Base-by-base conservation (phyloP, 2,329 filamentous ascomycete species). In the Didymella sp. region DNA sequence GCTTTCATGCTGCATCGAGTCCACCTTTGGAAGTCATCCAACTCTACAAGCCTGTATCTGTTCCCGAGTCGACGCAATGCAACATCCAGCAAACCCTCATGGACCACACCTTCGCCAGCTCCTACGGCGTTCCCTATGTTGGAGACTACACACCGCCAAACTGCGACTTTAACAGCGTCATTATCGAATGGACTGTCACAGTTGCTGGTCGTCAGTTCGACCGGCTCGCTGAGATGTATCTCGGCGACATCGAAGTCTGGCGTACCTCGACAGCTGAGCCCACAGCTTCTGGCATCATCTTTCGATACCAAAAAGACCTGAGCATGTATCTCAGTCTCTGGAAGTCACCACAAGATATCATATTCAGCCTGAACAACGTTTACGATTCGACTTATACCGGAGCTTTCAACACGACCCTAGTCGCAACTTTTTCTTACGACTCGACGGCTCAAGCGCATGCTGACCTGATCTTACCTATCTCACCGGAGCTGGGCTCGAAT, bases 91-190 rank as follows among this genome's bases (percentile, higher is more conserved):
- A 51, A 17, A 51, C 40, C 4, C 24, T 51, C 2, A 51, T 51
- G 49, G 30, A 45, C 13, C 30, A 51, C 17, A 51, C 49, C 1
- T 51, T 51, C 24, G 49, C 49, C 22, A 45, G 49, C 22, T 51
- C 49, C 30, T 51, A 51, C 8, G 49, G 49, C 40, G 49, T 51
- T 2, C 49, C 49, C 6, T 51, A 28, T 30, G 25, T 38, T 41
- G 38, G 38, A n/a, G 9, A 25, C 5, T 41, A 41, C 22, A 25
- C 38, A 6, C 38, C 38, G 21, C 38, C 38, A 13, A 15, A 19
- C 21, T 41, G 38, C 38, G 38, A 25, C 12, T 41, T 41, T 13
- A 41, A 41, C 21, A 41, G 38, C 22, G 21, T 41, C 13, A 22
- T 41, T 13, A 41, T 41, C 22, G 38, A 41, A 25, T 41, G 38